These are phyloP conservation scores for Termitomyces sp. DNA, from an alignment of 768 basidiomycete genomes.

Conservation along the genomic window DNA sequence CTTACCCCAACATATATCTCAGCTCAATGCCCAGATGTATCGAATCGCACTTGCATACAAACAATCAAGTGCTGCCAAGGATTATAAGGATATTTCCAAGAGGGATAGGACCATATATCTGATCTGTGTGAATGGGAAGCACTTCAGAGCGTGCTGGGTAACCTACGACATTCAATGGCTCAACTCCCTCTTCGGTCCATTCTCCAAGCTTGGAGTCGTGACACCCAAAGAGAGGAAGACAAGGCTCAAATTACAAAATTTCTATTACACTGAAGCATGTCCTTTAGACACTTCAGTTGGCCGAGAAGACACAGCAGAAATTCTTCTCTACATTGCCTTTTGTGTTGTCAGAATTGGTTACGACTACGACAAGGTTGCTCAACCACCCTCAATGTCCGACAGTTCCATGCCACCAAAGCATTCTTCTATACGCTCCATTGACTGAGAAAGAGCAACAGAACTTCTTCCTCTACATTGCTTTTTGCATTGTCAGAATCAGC, in stretches of 20 bases:
- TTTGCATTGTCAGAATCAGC: too few relatives aligned
- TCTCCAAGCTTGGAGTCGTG: background rate
- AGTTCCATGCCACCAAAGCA: too few relatives aligned
- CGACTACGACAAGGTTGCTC: background rate
- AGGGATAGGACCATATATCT: background rate
- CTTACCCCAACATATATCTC: background rate
- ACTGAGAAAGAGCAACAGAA: too few relatives aligned
- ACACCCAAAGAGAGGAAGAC: background rate
- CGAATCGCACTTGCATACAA: background rate
- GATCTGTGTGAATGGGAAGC: background rate
- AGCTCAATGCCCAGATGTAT: conserved; percentile 1
- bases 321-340: background rate
- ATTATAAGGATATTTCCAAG: background rate
- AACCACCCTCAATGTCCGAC: too few relatives aligned
- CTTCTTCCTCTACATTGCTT: too few relatives aligned
- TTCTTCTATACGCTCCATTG: too few relatives aligned
- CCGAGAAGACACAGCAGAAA: background rate
- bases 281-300: background rate
- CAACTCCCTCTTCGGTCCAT: background rate
- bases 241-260: background rate
- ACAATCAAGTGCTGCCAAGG: background rate
- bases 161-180: background rate
- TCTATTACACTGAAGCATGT: background rate
- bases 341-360: background rate
- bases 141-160: background rate